A percentile compares a stretch with the other conserved stretches of the same genome.
phyloP scores from a whole-genome alignment of 1,284 basidiomycete genomes.

The Fistulina hepatica region DNA sequence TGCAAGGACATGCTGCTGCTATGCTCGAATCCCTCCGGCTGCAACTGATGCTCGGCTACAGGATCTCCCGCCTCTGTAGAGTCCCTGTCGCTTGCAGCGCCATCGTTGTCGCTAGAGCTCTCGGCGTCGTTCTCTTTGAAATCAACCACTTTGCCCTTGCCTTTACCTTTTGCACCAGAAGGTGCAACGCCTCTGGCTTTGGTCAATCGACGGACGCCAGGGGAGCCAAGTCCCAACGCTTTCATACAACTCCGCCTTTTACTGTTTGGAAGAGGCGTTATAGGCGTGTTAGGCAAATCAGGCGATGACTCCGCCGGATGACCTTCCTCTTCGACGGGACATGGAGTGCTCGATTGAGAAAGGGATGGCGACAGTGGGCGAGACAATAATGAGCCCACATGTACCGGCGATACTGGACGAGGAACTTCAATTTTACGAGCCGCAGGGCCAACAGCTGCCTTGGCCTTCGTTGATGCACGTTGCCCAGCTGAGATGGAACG shows the following conservation, averaged over 20 bases:
- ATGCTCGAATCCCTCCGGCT: conserved; percentile 12
- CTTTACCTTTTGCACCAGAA: conserved; percentile 21
- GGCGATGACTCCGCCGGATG: too few species aligned
- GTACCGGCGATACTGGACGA: too few species aligned
- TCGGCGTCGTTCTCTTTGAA: conserved; percentile 22
- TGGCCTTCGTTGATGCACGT: too few species aligned
- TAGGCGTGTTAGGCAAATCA: conserved; percentile 32
- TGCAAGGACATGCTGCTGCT: conserved; percentile 39
- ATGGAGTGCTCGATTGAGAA: too few species aligned
- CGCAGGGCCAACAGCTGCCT: too few species aligned
- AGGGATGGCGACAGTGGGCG: too few species aligned
- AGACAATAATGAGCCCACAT: too few species aligned
- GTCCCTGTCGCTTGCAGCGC: conserved; percentile 16
- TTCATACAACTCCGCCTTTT: conserved; percentile 29
- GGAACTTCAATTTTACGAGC: too few species aligned
- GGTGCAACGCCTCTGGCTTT: too few species aligned
- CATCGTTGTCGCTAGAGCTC: conserved; percentile 18
- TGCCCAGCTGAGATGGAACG: too few species aligned
- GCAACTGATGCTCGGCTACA: neutral
- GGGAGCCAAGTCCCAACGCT: conserved; percentile 34
- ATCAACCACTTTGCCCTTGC: conserved; percentile 26
- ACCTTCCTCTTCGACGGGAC: too few species aligned
- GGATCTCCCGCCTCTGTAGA: conserved; percentile 12
- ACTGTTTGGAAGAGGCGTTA: conserved; percentile 31
- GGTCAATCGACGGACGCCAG: conserved; percentile 39